Conservation (phyloP, 805 yeast species). For the Ogataea salicorniae region DNA sequence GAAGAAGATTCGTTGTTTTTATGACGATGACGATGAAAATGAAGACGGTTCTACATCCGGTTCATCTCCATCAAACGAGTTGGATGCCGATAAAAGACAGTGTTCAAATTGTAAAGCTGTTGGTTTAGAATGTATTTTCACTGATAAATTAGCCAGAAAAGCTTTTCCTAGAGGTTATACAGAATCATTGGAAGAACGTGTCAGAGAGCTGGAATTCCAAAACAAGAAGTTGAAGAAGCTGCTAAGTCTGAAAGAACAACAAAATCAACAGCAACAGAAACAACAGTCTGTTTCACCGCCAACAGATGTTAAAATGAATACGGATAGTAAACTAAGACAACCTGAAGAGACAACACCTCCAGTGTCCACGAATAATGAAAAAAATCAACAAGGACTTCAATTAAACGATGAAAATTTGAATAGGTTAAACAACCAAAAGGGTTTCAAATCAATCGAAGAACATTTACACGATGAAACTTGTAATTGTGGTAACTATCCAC, state of each 20-base stretch:
- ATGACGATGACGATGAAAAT: constrained; percentile 23
- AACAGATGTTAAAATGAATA: neutral
- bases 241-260: constrained; percentile 44
- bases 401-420: constrained; percentile 29
- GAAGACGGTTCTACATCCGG: neutral
- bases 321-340: neutral
- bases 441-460: constrained; percentile 23
- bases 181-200: constrained; percentile 80
- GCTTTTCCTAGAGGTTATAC: constrained; percentile 93
- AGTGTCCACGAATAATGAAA: neutral
- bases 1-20: constrained; percentile 63
- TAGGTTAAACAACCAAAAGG: constrained; percentile 23
- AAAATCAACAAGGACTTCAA: neutral
- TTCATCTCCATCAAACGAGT: constrained; percentile 1
- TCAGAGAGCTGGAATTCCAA: constrained; percentile 81
- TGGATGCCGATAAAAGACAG: constrained; percentile 46
- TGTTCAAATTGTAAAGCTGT: constrained; percentile 81
- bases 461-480: constrained; percentile 49
- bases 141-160: constrained; percentile 77
- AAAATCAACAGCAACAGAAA: neutral
- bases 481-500: constrained; percentile 50
- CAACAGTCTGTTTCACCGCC: neutral
- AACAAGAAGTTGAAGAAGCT: constrained; percentile 63
- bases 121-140: constrained; percentile 84
- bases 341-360: neutral